Percentiles rank a stretch among this genome's conserved stretches.
These are phyloP conservation scores for Purpureocillium lavendulum DNA, from an alignment of 2,329 filamentous ascomycete species.

Conservation along the genomic window DNA sequence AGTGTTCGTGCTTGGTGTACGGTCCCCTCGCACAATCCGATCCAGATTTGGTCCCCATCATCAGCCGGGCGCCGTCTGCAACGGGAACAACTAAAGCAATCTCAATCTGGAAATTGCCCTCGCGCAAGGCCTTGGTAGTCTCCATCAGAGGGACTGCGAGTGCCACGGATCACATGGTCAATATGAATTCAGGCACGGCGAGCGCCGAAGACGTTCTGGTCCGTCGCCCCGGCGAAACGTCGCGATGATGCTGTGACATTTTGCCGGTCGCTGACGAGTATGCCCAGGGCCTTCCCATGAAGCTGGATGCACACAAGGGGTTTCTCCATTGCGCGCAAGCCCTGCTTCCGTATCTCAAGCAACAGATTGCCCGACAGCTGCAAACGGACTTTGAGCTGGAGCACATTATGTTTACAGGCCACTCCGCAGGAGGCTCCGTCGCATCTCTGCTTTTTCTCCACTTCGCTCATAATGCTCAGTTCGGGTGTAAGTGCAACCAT, in stretches of 20 bases:
- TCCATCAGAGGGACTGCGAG: conserved; percentile 12
- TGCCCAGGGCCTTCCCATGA: neutral
- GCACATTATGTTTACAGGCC: conserved; percentile 12
- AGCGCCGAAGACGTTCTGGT: conserved; percentile 7
- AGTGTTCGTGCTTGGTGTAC: conserved; percentile 13
- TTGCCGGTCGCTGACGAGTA: neutral
- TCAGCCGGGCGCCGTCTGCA: conserved; percentile 9
- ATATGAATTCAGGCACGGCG: conserved; percentile 9
- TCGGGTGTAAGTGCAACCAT: conserved; percentile 1
- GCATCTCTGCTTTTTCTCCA: conserved; percentile 11
- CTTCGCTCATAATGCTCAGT: conserved; percentile 2
- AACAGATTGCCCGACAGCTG: conserved; percentile 7
- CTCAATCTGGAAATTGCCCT: conserved; percentile 11
- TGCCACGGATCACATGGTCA: conserved; percentile 14
- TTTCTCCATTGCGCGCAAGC: conserved; percentile 13
- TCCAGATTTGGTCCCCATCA: conserved; percentile 7
- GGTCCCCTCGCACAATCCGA: conserved; percentile 5
- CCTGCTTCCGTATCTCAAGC: conserved; percentile 6
- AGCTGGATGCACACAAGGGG: conserved; percentile 8
- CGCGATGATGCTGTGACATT: no score
- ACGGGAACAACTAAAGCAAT: conserved; percentile 12
- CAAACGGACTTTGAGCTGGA: neutral
- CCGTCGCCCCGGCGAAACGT: neutral
- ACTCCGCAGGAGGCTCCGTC: conserved; percentile 15
- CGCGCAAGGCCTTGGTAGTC: conserved; percentile 9